Evolutionary conservation across 768 basidiomycete genomes (phyloP).

Genomic region (Trametopsis cervina): DNA sequence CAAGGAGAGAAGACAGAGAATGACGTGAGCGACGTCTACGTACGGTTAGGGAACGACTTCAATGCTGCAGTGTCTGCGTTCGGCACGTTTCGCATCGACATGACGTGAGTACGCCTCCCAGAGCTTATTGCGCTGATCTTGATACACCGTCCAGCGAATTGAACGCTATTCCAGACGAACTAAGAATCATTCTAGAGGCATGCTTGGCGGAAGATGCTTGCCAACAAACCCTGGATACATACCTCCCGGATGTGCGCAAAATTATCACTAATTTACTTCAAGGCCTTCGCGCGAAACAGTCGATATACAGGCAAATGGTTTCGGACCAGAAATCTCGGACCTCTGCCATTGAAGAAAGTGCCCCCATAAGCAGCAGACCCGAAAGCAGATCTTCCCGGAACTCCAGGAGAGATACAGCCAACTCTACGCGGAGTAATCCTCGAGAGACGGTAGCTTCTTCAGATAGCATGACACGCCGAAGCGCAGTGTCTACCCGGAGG

Average conservation of each 20-base stretch:
- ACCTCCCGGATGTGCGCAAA: constrained; percentile 83
- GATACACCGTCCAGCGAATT: constrained; percentile 59
- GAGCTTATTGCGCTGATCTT: constrained; percentile 1
- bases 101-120: constrained; percentile 60
- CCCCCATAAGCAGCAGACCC: constrained; percentile 42
- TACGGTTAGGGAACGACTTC: constrained; percentile 94
- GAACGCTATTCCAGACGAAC: constrained; percentile 78
- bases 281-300: constrained; percentile 89
- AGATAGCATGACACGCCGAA: constrained; percentile 34
- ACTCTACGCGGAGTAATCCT: constrained; percentile 2
- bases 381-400: constrained; percentile 49
- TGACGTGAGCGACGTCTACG: constrained; percentile 95
- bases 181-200: constrained; percentile 83
- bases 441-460: constrained; percentile 17
- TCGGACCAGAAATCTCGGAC: constrained; percentile 51
- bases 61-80: constrained; percentile 91
- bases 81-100: constrained; percentile 75
- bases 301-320: constrained; percentile 71
- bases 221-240: constrained; percentile 76
- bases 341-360: constrained; percentile 28
- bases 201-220: constrained; percentile 90
- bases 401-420: constrained; percentile 29
- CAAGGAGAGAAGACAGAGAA: constrained; percentile 59
- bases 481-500: constrained; percentile 30
- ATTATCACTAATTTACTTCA: constrained; percentile 93